Base-by-base conservation (phyloP, 2,329 filamentous ascomycete species). In the Tolypocladium cylindrosporum region DNA sequence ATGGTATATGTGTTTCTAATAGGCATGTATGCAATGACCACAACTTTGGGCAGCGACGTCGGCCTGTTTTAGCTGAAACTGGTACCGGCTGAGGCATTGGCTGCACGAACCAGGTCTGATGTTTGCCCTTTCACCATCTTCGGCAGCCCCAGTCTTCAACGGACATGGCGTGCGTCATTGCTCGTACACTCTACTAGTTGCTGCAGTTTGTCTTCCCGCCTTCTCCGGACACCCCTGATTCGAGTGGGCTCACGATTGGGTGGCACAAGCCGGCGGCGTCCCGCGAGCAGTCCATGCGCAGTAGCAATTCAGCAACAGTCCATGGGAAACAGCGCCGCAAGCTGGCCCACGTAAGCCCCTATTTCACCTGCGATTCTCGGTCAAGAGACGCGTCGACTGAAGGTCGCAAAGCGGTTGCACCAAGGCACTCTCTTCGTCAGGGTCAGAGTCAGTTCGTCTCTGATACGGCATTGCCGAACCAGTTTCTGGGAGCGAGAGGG, bases 401-500 rank as follows among this genome's bases (percentile, higher is more conserved):
- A 52, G 2, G 10, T 4, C 48, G 34, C n/a, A 21, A 11, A 14
- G 21, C 14, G 16, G 16, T 37, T 27, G 36, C 6, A n/a, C 21
- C 21, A 50, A 16, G 37, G 14, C 24, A 37, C 31, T 19, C 10
- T 27, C 36, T 36, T 7, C 34, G 27, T 36, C 31, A 21, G 31
- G 11, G 5, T 14, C 48, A 36, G 48, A 37, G 27, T 11, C 34
- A 21, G 31, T 59, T 63, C 62, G 58, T 60, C 57, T 61, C 59
- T 57, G 58, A 64, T 63, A 65, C 63, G 62, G 61, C 61, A 67
- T 62, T 59, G 62, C 59, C 57, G 57, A 61, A 60, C 61, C 57
- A 58, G 19, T 34, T 63, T 67, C 27, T 43, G 27, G 62, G 62
- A 62, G 60, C 62, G 59, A 61, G 66, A 65, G 68, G 68, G 65